phyloP scores from a whole-genome alignment of 208 protist species.

The Crithidia expoeki region DNA sequence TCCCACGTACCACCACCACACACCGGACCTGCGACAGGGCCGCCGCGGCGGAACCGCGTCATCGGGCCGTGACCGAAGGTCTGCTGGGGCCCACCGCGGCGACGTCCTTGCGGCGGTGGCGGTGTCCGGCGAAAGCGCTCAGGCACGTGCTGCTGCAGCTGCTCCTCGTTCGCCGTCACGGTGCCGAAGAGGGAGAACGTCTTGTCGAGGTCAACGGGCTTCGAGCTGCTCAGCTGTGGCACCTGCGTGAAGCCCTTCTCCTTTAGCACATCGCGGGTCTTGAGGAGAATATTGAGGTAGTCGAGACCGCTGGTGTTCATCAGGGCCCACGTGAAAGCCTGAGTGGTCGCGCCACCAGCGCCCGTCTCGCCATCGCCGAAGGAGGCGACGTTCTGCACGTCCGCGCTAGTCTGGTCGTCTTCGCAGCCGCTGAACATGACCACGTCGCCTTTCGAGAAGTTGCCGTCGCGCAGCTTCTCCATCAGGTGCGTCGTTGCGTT shows the following conservation, averaged over 20 bases:
- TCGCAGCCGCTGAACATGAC: conserved; percentile 91
- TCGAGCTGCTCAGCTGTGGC: conserved; percentile 89
- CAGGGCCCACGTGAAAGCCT: conserved; percentile 78
- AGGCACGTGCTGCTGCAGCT: conserved; percentile 62
- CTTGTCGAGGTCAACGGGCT: conserved; percentile 88
- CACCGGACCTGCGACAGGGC: neutral
- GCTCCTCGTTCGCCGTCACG: conserved; percentile 59
- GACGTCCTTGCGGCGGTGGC: conserved; percentile 30
- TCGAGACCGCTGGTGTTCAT: conserved; percentile 67
- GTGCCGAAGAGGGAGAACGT: conserved; percentile 89
- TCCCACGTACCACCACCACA: neutral
- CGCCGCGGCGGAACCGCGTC: conserved; percentile 16
- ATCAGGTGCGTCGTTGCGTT: conserved; percentile 40
- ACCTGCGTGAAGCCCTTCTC: conserved; percentile 82
- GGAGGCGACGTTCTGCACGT: conserved; percentile 45
- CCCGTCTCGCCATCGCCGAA: conserved; percentile 49
- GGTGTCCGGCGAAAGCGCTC: conserved; percentile 52
- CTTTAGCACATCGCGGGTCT: conserved; percentile 73
- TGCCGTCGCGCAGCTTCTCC: conserved; percentile 63
- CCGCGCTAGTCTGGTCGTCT: conserved; percentile 83
- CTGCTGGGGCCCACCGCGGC: conserved; percentile 7
- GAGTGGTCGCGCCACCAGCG: conserved; percentile 62
- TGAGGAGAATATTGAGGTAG: conserved; percentile 85
- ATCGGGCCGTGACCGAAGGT: conserved; percentile 17
- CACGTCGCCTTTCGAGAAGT: conserved; percentile 84